These are phyloP conservation scores for Cystoisospora suis DNA, from an alignment of 169 alveolate genomes.

Conservation along the genomic window DNA sequence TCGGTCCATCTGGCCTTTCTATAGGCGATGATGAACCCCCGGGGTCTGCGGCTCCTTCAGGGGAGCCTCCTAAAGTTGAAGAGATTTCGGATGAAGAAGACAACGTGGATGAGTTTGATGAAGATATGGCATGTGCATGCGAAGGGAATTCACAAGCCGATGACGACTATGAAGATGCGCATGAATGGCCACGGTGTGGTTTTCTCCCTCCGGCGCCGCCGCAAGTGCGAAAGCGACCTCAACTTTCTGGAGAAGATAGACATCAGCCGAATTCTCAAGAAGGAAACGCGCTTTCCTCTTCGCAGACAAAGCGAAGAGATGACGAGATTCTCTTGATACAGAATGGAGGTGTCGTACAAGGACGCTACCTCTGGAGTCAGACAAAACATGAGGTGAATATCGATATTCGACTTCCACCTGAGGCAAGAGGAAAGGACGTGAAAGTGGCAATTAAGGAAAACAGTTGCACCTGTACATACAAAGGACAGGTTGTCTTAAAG, in stretches of 20 bases:
- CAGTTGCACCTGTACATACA: slow-evolving; percentile 37
- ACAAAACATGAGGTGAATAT: slow-evolving; percentile 40
- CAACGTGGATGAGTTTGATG: not conserved
- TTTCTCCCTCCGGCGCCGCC: slow-evolving; percentile 31
- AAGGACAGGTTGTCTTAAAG: slow-evolving; percentile 8
- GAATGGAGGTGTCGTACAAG: slow-evolving; percentile 53
- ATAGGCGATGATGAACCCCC: slow-evolving; percentile 26
- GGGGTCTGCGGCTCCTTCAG: slow-evolving; percentile 23
- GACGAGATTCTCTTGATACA: not conserved
- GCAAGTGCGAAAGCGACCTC: too few species aligned
- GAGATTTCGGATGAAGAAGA: not conserved
- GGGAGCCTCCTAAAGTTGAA: slow-evolving; percentile 10
- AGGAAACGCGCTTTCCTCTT: not conserved
- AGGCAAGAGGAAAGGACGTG: slow-evolving; percentile 52
- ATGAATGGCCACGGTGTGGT: slow-evolving; percentile 65
- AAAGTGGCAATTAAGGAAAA: slow-evolving; percentile 10
- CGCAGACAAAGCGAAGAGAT: not conserved
- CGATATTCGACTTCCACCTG: slow-evolving; percentile 35
- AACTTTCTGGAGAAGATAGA: not conserved
- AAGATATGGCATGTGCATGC: slow-evolving; percentile 19
- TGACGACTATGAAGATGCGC: slow-evolving; percentile 49
- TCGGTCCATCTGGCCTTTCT: slow-evolving; percentile 36
- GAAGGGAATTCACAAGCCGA: slow-evolving; percentile 8
- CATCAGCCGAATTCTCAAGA: not conserved
- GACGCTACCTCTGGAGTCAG: slow-evolving; percentile 54